These are phyloP conservation scores for Coniferiporia sulphurascens DNA, from an alignment of 1,284 basidiomycete species.

Conservation along the genomic window DNA sequence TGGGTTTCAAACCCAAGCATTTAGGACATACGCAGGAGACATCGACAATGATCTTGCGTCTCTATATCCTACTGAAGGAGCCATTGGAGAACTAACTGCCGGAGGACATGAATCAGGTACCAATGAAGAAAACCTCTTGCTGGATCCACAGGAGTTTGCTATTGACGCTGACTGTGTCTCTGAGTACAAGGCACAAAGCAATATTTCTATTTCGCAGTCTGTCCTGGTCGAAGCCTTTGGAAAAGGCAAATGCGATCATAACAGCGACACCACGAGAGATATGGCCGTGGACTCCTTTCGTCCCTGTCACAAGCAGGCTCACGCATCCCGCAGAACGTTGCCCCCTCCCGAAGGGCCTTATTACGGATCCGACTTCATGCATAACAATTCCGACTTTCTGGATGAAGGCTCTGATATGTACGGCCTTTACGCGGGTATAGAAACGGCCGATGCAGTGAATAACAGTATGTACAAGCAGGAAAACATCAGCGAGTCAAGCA, in stretches of 20 bases:
- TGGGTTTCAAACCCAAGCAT: not conserved
- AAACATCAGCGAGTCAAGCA: too few species aligned
- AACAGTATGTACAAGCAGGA: too few species aligned
- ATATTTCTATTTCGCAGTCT: not conserved
- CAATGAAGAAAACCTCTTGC: not conserved
- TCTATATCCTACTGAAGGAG: not conserved
- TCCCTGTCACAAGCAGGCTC: not conserved
- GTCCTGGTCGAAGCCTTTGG: not conserved
- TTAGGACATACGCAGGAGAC: not conserved
- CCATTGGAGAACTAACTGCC: not conserved
- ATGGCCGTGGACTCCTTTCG: too few species aligned
- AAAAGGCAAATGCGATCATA: not conserved
- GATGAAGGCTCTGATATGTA: too few species aligned
- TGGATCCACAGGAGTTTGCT: not conserved
- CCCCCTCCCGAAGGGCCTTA: not conserved
- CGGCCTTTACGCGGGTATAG: not conserved
- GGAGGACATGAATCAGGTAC: not conserved
- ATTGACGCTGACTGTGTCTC: not conserved
- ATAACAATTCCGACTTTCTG: too few species aligned
- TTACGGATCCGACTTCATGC: not conserved
- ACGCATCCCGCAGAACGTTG: not conserved
- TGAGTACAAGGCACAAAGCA: not conserved
- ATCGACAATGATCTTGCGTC: not conserved
- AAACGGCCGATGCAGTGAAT: not conserved
- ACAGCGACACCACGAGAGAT: not conserved